These are phyloP conservation scores for Mytilinidion resinicola DNA, from an alignment of 495 filamentous ascomycete genomes.

Conservation along the genomic window DNA sequence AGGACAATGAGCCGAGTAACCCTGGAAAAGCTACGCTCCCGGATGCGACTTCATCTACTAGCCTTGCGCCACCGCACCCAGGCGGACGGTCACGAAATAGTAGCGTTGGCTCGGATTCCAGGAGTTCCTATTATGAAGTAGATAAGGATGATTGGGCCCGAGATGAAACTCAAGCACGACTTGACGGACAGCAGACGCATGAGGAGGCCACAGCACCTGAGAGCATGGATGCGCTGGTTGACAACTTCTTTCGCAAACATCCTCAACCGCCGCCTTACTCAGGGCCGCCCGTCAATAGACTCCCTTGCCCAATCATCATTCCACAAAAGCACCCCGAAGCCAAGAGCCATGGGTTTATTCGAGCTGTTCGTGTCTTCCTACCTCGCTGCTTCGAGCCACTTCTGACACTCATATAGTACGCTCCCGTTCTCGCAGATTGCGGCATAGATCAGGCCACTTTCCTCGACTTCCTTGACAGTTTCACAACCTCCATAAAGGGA, in stretches of 20 bases:
- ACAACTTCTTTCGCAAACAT: background rate
- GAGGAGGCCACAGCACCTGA: too few relatives aligned
- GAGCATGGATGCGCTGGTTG: background rate
- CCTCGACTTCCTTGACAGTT: constrained; percentile 38
- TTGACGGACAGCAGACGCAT: background rate
- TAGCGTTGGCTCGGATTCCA: background rate
- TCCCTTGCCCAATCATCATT: background rate
- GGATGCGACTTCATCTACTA: too few relatives aligned
- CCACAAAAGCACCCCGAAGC: background rate
- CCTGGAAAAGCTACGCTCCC: too few relatives aligned
- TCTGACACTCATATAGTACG: background rate
- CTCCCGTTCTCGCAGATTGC: constrained; percentile 36
- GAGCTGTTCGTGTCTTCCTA: background rate
- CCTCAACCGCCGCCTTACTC: background rate
- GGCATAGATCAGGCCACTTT: constrained; percentile 39
- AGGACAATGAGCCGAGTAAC: too few relatives aligned
- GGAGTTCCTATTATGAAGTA: background rate
- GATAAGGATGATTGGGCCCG: background rate
- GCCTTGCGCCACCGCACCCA: background rate
- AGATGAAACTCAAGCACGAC: background rate
- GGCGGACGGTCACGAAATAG: background rate
- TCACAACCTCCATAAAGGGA: constrained; percentile 32
- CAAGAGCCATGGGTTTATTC: constrained; percentile 1
- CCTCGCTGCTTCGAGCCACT: too few relatives aligned
- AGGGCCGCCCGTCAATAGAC: background rate